Conservation (phyloP, 495 filamentous ascomycete genomes). For the Neurospora cerealis region DNA sequence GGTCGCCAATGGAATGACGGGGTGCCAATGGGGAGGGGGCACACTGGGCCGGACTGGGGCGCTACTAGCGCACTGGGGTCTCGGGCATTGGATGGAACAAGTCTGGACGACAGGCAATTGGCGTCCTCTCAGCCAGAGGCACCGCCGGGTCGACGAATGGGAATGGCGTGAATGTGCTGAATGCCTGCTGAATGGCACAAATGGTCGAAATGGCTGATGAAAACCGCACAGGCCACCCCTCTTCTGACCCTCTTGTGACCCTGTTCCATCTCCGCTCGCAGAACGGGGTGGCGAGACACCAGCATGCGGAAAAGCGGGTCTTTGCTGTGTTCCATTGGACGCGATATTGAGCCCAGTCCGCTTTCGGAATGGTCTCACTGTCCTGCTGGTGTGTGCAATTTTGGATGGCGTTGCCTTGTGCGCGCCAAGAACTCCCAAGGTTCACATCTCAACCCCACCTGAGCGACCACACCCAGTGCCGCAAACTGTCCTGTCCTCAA, state of each 20-base stretch:
- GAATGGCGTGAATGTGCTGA: not conserved
- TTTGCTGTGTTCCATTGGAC: conserved; percentile 14
- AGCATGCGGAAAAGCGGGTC: conserved; percentile 15
- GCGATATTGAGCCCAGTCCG: conserved; percentile 5
- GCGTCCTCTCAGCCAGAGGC: not conserved
- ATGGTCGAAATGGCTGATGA: not conserved
- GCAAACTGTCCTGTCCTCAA: conserved; percentile 12
- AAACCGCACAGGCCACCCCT: conserved; percentile 17
- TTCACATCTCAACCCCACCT: not conserved
- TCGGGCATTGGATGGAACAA: conserved; percentile 2
- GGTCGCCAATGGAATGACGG: not conserved
- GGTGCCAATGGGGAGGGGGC: not conserved
- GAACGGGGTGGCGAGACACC: conserved; percentile 21
- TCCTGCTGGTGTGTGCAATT: conserved; percentile 26
- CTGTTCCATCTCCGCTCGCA: conserved; percentile 9
- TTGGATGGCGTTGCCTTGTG: conserved; percentile 22
- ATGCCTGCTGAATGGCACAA: not conserved
- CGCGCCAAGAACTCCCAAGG: not conserved
- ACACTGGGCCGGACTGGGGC: conserved; percentile 14
- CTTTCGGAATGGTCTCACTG: conserved; percentile 8
- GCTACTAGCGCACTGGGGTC: conserved; percentile 24
- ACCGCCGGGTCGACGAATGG: not conserved
- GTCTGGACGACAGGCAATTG: conserved; percentile 26
- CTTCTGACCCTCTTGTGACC: not conserved
- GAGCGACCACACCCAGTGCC: conserved; percentile 19